Evolutionary conservation across 768 basidiomycete species (phyloP).

Genomic region (Boletus vermiculosoides): DNA sequence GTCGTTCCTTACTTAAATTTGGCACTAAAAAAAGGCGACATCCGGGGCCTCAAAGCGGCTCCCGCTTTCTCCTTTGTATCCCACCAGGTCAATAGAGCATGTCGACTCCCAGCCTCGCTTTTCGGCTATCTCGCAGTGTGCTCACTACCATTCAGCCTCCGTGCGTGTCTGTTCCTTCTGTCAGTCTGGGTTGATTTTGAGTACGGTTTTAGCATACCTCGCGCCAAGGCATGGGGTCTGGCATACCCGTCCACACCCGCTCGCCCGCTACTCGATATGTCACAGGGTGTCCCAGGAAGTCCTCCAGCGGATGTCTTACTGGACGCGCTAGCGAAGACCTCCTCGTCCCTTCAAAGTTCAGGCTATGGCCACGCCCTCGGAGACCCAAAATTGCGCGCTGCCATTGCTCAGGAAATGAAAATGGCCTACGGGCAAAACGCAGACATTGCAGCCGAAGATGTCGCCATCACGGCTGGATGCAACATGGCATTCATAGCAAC

Average conservation of each 20-base stretch:
- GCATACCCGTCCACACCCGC: conserved; percentile 40
- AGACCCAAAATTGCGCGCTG: conserved; percentile 48
- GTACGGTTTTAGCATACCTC: conserved; percentile 45
- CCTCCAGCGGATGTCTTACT: conserved; percentile 58
- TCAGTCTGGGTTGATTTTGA: background rate
- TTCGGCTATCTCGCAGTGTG: conserved; percentile 41
- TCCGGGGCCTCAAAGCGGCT: background rate
- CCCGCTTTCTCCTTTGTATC: background rate
- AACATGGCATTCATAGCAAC: conserved; percentile 68
- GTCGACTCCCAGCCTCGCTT: conserved; percentile 20
- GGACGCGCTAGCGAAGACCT: conserved; percentile 44
- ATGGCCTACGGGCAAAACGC: conserved; percentile 48
- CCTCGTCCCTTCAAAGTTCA: conserved; percentile 43
- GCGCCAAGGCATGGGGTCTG: conserved; percentile 55
- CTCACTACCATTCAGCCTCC: conserved; percentile 47
- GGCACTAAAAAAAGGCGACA: background rate
- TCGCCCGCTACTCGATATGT: conserved; percentile 64
- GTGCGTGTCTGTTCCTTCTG: conserved; percentile 27
- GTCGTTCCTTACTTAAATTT: background rate
- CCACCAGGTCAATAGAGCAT: background rate
- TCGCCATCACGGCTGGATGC: conserved; percentile 70
- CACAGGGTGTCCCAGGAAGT: conserved; percentile 71
- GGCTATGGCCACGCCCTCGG: conserved; percentile 64
- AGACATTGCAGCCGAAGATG: conserved; percentile 53
- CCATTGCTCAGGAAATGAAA: conserved; percentile 62